Evolutionary conservation across 441 rosid species (phyloP), one percentile per base, ranked within the genome.

Genomic region (Francoa sonchifolia): DNA sequence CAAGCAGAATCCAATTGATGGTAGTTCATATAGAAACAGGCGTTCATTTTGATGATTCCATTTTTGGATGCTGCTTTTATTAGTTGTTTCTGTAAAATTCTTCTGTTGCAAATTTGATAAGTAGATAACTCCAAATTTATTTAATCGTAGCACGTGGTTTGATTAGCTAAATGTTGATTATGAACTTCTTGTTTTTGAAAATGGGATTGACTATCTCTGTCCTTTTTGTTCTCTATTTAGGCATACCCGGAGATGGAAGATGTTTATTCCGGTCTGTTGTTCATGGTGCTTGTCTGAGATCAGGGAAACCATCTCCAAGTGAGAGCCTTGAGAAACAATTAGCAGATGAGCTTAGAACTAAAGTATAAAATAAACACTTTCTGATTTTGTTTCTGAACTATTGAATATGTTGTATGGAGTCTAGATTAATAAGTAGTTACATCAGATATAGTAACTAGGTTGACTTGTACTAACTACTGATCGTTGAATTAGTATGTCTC

Each of bases 221-320:
- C 13, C 13, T 28, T 31, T 31, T 26, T 39, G 11, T 33, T 48
- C 16, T 29, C 14, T 39, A 50, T 35, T 18, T 52, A 74, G 90
- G 77, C 39, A 64, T 80, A 38, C 66, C 76, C 1, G 84, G 90
- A 40, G 90, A 76, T 45, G 84, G 85, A 20, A 76, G 90, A 50
- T 80, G 90, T 52, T 59, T 80, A 67, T 80, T 80, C 42, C 73
- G 81, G 45, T 80, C 90, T 1, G 79, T 76, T 36, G 65, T 69
- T 22, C 82, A 69, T 27, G 90, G 85, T 10, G 74, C 66, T 28
- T 63, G 61, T 48, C 65, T 69, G 45, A 47, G 74, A 58, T 33
- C 50, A 19, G 85, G 90, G 53, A 72, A 58, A 68, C 77, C 69
- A 45, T 67, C 77, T 44, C 82, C 73, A 5, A 55, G 48, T 10